Evolutionary conservation across 2,329 filamentous ascomycete genomes (phyloP).

Genomic region (Cryphonectria naterciae): DNA sequence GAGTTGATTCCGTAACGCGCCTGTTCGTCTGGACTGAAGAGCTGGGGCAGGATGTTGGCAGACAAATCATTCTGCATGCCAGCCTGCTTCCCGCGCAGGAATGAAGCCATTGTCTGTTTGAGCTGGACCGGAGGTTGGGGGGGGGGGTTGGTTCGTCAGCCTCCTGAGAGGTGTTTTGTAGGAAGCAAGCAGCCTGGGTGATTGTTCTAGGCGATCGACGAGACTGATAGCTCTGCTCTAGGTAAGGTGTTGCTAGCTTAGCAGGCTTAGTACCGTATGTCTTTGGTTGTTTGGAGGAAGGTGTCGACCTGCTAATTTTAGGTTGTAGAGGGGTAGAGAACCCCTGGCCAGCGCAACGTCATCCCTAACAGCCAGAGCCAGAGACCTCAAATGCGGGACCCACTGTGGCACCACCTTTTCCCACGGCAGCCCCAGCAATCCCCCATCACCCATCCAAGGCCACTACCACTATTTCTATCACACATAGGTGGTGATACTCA

Average conservation of each 20-base stretch:
- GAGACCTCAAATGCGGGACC: constrained; percentile 1
- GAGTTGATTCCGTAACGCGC: constrained; percentile 82
- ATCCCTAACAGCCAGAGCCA: background rate
- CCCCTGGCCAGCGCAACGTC: constrained; percentile 18
- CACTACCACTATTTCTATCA: background rate
- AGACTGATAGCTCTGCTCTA: constrained; percentile 5
- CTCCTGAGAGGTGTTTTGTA: background rate
- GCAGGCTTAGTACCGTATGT: background rate
- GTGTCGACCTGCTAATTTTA: constrained; percentile 14
- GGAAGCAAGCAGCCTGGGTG: constrained; percentile 13
- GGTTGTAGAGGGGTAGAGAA: constrained; percentile 6
- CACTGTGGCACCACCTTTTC: background rate
- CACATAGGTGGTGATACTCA: background rate
- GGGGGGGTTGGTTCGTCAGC: background rate
- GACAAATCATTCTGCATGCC: constrained; percentile 93
- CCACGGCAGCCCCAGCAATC: background rate
- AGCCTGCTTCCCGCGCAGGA: constrained; percentile 89
- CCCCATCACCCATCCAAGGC: background rate
- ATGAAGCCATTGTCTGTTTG: constrained; percentile 72
- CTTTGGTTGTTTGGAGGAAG: background rate
- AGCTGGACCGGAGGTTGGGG: background rate
- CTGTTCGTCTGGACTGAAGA: constrained; percentile 84
- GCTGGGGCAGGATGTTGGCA: constrained; percentile 73
- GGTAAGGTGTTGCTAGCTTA: background rate
- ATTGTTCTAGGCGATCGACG: constrained; percentile 5